Percentiles rank a stretch among this genome's conserved stretches.
Evolutionary conservation across 1,284 basidiomycete species (phyloP).

Genomic region (Papiliotrema flavescens): DNA sequence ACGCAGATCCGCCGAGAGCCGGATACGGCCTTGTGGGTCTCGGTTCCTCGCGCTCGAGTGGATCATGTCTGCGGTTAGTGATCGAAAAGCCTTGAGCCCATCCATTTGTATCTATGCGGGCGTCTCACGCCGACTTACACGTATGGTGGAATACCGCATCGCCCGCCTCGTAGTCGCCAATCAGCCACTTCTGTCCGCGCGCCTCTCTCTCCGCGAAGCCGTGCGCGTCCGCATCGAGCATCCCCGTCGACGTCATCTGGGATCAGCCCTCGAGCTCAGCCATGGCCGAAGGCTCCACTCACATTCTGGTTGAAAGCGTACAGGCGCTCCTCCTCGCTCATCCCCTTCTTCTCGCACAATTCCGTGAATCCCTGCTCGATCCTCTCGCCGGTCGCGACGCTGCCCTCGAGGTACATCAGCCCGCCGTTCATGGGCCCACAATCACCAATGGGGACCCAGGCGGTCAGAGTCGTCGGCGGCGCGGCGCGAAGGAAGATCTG

Average conservation of each 20-base stretch:
- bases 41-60: conserved; percentile 2
- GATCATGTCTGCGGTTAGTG: background rate
- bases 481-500: conserved; percentile 22
- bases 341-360: conserved; percentile 3
- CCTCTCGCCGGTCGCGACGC: conserved; percentile 15
- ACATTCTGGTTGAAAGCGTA: conserved; percentile 30
- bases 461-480: conserved; percentile 25
- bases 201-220: background rate
- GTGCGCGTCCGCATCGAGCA: background rate
- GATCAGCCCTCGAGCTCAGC: background rate
- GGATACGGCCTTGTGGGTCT: conserved; percentile 1
- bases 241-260: background rate
- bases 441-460: conserved; percentile 32
- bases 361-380: conserved; percentile 21
- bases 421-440: conserved; percentile 21
- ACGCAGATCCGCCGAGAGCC: conserved; percentile 3
- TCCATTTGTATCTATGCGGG: too few relatives aligned
- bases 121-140: background rate
- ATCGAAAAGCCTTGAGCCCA: background rate
- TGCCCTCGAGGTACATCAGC: conserved; percentile 29
- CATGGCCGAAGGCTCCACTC: background rate
- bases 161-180: conserved; percentile 8
- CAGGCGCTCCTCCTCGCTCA: conserved; percentile 19
- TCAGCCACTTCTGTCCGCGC: conserved; percentile 2
- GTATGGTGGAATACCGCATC: conserved; percentile 9